phyloP scores from a whole-genome alignment of 495 filamentous ascomycete species.

The Talaromyces thailandensis region DNA sequence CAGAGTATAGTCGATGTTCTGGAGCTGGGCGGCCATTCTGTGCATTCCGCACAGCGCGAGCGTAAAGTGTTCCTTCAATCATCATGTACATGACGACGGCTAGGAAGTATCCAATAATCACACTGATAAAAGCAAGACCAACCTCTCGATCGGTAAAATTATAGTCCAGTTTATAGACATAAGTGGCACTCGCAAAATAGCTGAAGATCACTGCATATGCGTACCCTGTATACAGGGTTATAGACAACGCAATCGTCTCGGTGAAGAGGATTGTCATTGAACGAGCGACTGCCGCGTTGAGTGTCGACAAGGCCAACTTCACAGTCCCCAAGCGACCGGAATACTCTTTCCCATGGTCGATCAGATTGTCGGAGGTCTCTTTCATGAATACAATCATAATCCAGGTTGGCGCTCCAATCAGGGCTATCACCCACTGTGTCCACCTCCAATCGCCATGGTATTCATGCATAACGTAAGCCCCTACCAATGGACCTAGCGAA shows the following conservation, averaged over 20 bases:
- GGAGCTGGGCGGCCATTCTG: constrained; percentile 22
- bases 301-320: constrained; percentile 1
- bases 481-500: neutral
- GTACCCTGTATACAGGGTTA: constrained; percentile 69
- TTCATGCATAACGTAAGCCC: constrained; percentile 1
- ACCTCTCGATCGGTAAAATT: constrained; percentile 43
- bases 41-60: neutral
- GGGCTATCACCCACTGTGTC: neutral
- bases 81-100: constrained; percentile 38
- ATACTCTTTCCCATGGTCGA: neutral
- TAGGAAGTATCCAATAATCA: constrained; percentile 56
- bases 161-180: constrained; percentile 56
- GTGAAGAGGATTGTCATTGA: neutral
- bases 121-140: constrained; percentile 55
- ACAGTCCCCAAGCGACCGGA: neutral
- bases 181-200: constrained; percentile 58
- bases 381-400: constrained; percentile 1
- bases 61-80: neutral
- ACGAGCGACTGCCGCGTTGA: neutral
- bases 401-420: constrained; percentile 2
- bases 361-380: constrained; percentile 1
- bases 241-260: constrained; percentile 60
- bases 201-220: constrained; percentile 76
- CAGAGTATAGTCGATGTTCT: constrained; percentile 49
- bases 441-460: neutral